phyloP scores from a whole-genome alignment of 805 yeast genomes.

The Yarrowia sp. region DNA sequence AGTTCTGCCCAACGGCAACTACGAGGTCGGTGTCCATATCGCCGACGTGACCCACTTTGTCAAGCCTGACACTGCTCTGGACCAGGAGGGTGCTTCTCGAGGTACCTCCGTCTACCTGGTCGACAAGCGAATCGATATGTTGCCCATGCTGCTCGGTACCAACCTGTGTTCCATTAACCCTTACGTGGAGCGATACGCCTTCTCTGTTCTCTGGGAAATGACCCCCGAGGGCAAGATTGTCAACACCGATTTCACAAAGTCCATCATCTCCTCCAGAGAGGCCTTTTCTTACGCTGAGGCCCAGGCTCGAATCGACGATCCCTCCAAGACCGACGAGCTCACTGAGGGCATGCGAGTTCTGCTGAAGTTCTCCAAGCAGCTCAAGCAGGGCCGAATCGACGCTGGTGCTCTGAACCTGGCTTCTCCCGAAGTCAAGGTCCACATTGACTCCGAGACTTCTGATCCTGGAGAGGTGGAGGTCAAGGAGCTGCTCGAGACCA shows the following conservation, averaged over 20 bases:
- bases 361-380: constrained; percentile 76
- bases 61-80: constrained; percentile 88
- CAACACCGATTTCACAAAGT: constrained; percentile 78
- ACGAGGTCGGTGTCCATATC: constrained; percentile 97
- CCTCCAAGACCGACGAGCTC: constrained; percentile 74
- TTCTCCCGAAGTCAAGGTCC: constrained; percentile 97
- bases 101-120: constrained; percentile 97
- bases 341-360: constrained; percentile 89
- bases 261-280: constrained; percentile 87
- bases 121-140: constrained; percentile 98
- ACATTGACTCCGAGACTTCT: constrained; percentile 95
- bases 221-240: constrained; percentile 86
- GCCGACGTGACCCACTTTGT: constrained; percentile 99
- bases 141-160: constrained; percentile 93
- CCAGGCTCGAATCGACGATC: constrained; percentile 87
- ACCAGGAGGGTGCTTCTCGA: constrained; percentile 94
- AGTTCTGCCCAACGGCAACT: constrained; percentile 86
- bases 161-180: constrained; percentile 95
- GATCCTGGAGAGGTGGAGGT: constrained; percentile 97
- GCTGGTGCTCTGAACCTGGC: constrained; percentile 97
- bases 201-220: constrained; percentile 94
- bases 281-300: constrained; percentile 96
- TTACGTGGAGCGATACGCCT: constrained; percentile 93
- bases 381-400: constrained; percentile 84
- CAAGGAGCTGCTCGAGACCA: constrained; percentile 85